Percentiles rank a stretch among this genome's conserved stretches.
phyloP scores from a whole-genome alignment of 1,139 yeast genomes.

The Tardiomyces depauwii region DNA sequence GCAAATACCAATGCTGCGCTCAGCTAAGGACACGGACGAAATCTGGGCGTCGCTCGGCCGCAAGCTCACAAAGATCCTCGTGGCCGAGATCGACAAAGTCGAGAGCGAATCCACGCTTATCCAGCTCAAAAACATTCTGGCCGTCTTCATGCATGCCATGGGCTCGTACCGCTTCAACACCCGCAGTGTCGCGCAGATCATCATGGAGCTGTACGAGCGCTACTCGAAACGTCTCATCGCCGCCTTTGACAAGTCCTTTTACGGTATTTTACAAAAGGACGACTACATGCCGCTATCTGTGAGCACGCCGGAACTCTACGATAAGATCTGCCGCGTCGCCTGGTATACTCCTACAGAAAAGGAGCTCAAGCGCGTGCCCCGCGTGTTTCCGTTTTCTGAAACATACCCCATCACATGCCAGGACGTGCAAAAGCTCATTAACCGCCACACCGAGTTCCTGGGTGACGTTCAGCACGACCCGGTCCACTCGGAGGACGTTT shows the following conservation, averaged over 20 bases:
- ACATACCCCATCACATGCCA: conserved; percentile 81
- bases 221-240: conserved; percentile 46
- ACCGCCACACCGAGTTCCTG: conserved; percentile 50
- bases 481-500: conserved; percentile 28
- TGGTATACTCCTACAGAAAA: conserved; percentile 53
- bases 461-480: conserved; percentile 52
- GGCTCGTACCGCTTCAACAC: conserved; percentile 60
- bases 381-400: conserved; percentile 79
- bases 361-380: conserved; percentile 38
- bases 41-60: conserved; percentile 60
- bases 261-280: conserved; percentile 57
- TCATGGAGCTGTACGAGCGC: conserved; percentile 48
- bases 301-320: conserved; percentile 47
- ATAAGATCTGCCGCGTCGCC: conserved; percentile 48
- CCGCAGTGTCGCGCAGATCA: conserved; percentile 48
- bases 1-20: conserved; percentile 35
- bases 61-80: conserved; percentile 20
- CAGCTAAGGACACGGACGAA: conserved; percentile 44
- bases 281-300: conserved; percentile 83
- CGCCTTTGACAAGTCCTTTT: conserved; percentile 53
- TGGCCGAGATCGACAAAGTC: conserved; percentile 16
- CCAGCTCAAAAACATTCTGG: conserved; percentile 47
- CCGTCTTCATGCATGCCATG: conserved; percentile 65
- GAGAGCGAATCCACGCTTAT: conserved; percentile 29
- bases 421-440: conserved; percentile 54